Evolutionary conservation across 2,329 filamentous ascomycete genomes (phyloP).

Genomic region (Onygena corvina): DNA sequence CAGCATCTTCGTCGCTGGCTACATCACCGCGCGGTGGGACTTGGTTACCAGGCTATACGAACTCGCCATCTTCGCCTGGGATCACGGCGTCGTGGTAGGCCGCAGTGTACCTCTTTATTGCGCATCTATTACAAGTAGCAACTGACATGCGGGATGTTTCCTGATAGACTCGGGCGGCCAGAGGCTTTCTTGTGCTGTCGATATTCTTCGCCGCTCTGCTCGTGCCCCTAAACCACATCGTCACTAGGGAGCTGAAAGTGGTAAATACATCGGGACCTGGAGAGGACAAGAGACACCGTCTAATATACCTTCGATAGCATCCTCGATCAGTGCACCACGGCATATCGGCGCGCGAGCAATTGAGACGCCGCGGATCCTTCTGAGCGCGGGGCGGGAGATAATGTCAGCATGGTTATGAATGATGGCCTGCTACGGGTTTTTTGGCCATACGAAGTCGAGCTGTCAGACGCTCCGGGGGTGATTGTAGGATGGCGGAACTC

Average conservation of each 20-base stretch:
- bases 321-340: conserved; percentile 65
- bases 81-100: conserved; percentile 85
- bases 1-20: conserved; percentile 97
- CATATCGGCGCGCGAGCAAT: conserved; percentile 88
- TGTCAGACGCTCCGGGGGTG: conserved; percentile 63
- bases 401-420: conserved; percentile 51
- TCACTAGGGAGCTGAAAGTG: conserved; percentile 63
- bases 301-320: conserved; percentile 48
- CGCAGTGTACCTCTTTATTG: background rate
- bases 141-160: background rate
- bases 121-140: background rate
- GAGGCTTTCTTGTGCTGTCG: conserved; percentile 72
- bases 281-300: background rate
- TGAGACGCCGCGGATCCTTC: conserved; percentile 88
- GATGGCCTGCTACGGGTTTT: conserved; percentile 96
- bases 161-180: conserved; percentile 63
- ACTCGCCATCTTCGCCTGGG: conserved; percentile 92
- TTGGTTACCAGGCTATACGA: conserved; percentile 94
- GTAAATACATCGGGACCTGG: conserved; percentile 42
- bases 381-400: conserved; percentile 37
- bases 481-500: conserved; percentile 96
- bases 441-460: conserved; percentile 80
- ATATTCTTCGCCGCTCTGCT: conserved; percentile 74
- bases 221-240: conserved; percentile 72
- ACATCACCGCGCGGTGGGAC: conserved; percentile 98